These are phyloP conservation scores for Vigna nakashimae DNA, from an alignment of 306 rosid genomes.

Conservation along the genomic window DNA sequence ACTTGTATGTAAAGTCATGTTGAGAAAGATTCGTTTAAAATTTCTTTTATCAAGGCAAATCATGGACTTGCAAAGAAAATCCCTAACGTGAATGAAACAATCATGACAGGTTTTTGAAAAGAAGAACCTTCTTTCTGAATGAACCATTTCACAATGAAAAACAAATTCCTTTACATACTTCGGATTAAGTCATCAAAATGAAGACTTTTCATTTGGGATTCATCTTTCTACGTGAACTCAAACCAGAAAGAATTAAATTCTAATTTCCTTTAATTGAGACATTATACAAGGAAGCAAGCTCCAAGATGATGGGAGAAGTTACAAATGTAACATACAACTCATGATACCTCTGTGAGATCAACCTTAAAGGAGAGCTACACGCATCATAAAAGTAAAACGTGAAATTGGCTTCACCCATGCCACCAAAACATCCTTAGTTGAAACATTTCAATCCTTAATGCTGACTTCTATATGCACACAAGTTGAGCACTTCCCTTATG, in stretches of 20 bases:
- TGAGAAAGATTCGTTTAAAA: too few relatives aligned
- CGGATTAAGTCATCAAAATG: too few relatives aligned
- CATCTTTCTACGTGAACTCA: background rate
- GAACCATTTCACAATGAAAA: too few relatives aligned
- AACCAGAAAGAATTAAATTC: constrained; percentile 24
- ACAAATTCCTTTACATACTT: too few relatives aligned
- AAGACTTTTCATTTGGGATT: too few relatives aligned
- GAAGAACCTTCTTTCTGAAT: too few relatives aligned
- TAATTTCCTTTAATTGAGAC: constrained; percentile 26
- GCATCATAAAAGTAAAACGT: background rate
- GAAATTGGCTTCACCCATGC: constrained; percentile 27
- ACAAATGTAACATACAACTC: constrained; percentile 22
- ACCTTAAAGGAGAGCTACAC: constrained; percentile 17
- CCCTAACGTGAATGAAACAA: too few relatives aligned
- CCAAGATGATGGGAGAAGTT: constrained; percentile 29
- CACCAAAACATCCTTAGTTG: constrained; percentile 21
- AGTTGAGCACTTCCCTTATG: constrained; percentile 40
- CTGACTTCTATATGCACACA: background rate
- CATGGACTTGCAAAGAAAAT: too few relatives aligned
- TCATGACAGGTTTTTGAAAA: too few relatives aligned
- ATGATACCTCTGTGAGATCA: constrained; percentile 29
- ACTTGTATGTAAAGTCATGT: too few relatives aligned
- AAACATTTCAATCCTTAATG: constrained; percentile 1
- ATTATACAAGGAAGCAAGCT: constrained; percentile 41
- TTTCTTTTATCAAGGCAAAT: too few relatives aligned